Evolutionary conservation across 1,284 basidiomycete genomes (phyloP), one percentile per base, ranked within the genome.

Genomic region (Cutaneotrichosporon sp.): DNA sequence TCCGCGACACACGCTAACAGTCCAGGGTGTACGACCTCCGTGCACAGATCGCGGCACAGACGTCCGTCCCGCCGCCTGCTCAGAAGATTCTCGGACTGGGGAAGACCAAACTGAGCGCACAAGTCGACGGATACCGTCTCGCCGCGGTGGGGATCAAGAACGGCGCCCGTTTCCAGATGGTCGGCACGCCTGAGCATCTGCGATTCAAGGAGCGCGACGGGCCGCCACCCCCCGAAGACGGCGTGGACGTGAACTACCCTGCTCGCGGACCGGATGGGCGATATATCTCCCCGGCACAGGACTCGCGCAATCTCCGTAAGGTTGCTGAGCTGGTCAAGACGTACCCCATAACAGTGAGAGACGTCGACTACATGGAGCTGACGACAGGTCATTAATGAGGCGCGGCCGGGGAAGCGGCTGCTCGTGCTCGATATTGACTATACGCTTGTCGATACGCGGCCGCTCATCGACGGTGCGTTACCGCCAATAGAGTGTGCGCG

Each of bases 381-480:
- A 55, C 24, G 1, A 0, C 43, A 88, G 66, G 74, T 90, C 49
- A 90, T 92, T 61, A 81, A 85, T 70, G 84, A 85, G 12, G 77
- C 88, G 19, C 78, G 88, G 38, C 78, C 79, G 56, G 87, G 86
- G 12, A 92, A 90, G 70, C 84, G 82, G 51, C 74, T 92, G 5
- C 79, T 92, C 24, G 89, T 92, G 0, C 78, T 92, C 4, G 90
- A 94, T 70, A 83, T 94, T 45, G 90, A 94, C 72, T 92, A 92
- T 62, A 91, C 89, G 16, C 87, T 90, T 34, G 74, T 89, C 62
- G 88, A 90, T 70, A 88, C 87, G 11, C 88, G 87, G 61, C 87
- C 87, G 3, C 75, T 90, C 22, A 84, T 87, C 12, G 83, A 82
- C 5, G 87, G 88, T 29, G 83, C 84, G 3, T 74, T 90, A 2